Evolutionary conservation across 2,329 filamentous ascomycete species (phyloP), one percentile per base, ranked within the genome.

Genomic region (Torrubiella hemipterigena): DNA sequence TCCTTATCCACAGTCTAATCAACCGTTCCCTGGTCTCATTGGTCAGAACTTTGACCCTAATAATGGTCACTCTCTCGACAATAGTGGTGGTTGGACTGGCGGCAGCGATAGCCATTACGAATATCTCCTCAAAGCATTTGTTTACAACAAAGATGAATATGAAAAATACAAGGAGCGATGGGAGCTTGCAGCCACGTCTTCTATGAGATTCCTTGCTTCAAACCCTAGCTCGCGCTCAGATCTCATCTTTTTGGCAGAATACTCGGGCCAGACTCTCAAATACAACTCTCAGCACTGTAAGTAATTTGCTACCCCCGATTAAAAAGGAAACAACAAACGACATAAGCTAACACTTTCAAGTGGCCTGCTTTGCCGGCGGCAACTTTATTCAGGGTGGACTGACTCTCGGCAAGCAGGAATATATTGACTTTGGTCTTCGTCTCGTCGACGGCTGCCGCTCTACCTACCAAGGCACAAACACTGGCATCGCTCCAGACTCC

Each of bases 91-190:
- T 21, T 91, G 82, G 82, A 68, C 70, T 30, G 81, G 78, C 33
- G 79, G 81, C 4, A 68, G 67, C 23, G 82, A 89, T 52, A 81
- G 74, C 15, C 87, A 77, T 54, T 89, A 89, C 55, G 82, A 89
- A 53, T 89, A 91, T 46, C 67, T 89, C 18, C 75, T 91, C 52
- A 91, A 91, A 59, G 85, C 86, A 79, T 87, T 74, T 45, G 54
- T 86, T 29, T 91, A 91, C 51, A 77, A 85, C 48, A 62, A 70
- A 1, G 44, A 48, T 3, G 65, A 73, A 5, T 89, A 81, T 44
- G 54, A 47, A 2, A 36, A 50, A 2, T 82, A 86, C 55, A 71
- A 65, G 42, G 76, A 85, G 40, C 70, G 72, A 31, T 91, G 81
- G 81, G 57, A 81, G 24, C 47, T 63, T 2, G 81, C 81, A 2